Conservation (phyloP, 176 grass and related monocot species). For the Lolium multiflorum region DNA sequence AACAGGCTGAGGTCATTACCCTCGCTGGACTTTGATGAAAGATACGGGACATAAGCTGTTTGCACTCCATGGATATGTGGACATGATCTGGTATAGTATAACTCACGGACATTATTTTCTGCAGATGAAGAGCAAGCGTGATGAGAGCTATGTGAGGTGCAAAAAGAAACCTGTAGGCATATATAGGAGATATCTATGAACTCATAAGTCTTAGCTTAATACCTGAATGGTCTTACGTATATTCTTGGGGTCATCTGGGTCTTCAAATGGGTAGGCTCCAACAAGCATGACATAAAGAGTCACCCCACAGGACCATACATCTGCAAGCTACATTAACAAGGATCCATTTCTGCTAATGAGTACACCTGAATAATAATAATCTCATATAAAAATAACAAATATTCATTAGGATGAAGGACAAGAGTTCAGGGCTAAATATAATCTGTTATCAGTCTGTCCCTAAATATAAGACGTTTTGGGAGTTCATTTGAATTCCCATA, state of each 20-base stretch:
- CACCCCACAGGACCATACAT: conserved; percentile 98
- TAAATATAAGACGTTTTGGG: too few species aligned
- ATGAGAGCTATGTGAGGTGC: conserved; percentile 28
- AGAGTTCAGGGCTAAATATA: background rate
- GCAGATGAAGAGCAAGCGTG: conserved; percentile 24
- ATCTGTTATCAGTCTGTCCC: background rate
- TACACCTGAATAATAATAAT: conserved; percentile 29
- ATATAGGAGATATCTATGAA: conserved; percentile 5
- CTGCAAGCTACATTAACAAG: conserved; percentile 81
- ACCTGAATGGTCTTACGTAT: conserved; percentile 96
- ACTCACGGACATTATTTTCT: conserved; percentile 91
- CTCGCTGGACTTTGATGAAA: conserved; percentile 73
- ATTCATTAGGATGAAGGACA: conserved; percentile 1
- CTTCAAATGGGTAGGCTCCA: conserved; percentile 96
- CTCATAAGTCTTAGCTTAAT: background rate
- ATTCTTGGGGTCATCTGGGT: conserved; percentile 90
- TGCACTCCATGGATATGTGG: conserved; percentile 79
- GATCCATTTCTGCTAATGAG: conserved; percentile 31
- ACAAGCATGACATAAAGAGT: conserved; percentile 98
- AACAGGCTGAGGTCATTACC: conserved; percentile 51
- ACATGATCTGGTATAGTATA: conserved; percentile 90
- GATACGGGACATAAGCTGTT: conserved; percentile 75
- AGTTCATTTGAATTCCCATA: too few species aligned
- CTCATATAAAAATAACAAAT: conserved; percentile 1
- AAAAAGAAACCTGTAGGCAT: conserved; percentile 5